These are phyloP conservation scores for Trypanosoma brucei DNA, from an alignment of 208 protist species.

Conservation along the genomic window DNA sequence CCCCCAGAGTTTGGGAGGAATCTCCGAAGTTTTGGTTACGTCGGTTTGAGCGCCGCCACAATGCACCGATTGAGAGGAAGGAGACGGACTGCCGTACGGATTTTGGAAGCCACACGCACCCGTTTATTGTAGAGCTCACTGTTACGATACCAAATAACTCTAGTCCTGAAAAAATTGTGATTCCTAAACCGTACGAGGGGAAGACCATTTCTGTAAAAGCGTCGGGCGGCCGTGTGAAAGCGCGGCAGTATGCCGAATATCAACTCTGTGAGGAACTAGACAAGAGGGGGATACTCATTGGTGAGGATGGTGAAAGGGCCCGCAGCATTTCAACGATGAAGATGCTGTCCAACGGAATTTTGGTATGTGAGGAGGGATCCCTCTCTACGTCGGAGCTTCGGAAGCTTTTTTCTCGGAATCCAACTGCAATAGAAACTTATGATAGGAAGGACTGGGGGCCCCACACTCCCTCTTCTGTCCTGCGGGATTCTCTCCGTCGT, in stretches of 20 bases:
- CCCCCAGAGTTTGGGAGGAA: background rate
- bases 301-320: background rate
- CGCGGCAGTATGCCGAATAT: background rate
- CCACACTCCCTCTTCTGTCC: background rate
- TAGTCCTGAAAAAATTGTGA: too few species aligned
- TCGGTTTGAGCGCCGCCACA: background rate
- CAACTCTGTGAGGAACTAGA: constrained; percentile 2
- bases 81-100: background rate
- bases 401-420: too few species aligned
- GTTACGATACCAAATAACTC: too few species aligned
- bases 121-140: too few species aligned
- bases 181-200: too few species aligned
- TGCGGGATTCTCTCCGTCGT: background rate
- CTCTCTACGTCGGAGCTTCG: too few species aligned
- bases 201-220: background rate
- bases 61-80: background rate
- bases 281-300: background rate
- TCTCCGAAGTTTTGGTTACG: constrained; percentile 2
- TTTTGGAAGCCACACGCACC: too few species aligned
- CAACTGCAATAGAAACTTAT: background rate
- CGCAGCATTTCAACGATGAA: background rate
- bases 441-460: background rate
- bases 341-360: background rate
- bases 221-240: background rate
- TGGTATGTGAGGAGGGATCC: background rate